A percentile compares a stretch with the other conserved stretches of the same genome.
Conservation (phyloP, 805 yeast genomes). For the Ogataea chonburiensis region DNA sequence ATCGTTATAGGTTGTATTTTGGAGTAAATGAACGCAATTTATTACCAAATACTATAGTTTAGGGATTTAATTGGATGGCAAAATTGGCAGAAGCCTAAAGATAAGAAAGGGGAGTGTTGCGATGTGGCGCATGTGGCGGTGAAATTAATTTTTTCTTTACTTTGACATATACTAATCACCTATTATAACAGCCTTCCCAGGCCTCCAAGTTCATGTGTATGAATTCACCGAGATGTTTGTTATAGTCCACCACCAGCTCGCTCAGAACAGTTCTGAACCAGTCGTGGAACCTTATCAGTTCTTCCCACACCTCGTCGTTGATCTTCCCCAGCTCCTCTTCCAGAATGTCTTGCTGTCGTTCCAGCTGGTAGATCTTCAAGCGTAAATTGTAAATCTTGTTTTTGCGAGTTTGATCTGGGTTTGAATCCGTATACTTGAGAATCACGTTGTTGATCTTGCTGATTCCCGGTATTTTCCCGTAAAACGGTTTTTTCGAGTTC, state of each 20-base stretch:
- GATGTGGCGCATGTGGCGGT: constrained; percentile 12
- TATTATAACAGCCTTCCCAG: constrained; percentile 29
- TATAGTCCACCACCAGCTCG: constrained; percentile 24
- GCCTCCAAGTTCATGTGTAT: constrained; percentile 24
- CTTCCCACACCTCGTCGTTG: constrained; percentile 24
- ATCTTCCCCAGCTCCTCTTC: constrained; percentile 27
- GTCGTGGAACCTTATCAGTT: constrained; percentile 30
- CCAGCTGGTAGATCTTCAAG: constrained; percentile 32
- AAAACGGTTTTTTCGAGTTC: constrained; percentile 29
- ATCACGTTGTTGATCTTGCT: constrained; percentile 35
- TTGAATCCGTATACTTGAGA: constrained; percentile 34
- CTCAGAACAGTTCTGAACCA: constrained; percentile 33
- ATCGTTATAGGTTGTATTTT: background rate
- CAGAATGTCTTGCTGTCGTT: constrained; percentile 30
- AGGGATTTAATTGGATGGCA: constrained; percentile 20
- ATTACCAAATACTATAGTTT: constrained; percentile 3
- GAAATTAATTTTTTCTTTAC: background rate
- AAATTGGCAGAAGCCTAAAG: constrained; percentile 14
- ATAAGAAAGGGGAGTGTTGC: constrained; percentile 11
- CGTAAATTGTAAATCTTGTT: constrained; percentile 31
- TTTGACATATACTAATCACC: constrained; percentile 8
- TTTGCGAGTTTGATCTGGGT: constrained; percentile 36
- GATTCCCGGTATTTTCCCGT: constrained; percentile 37
- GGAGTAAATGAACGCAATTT: background rate
- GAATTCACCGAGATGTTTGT: constrained; percentile 25